These are phyloP conservation scores for Wickerhamomyces kurtzmanii DNA, from an alignment of 805 yeast species.

Conservation along the genomic window DNA sequence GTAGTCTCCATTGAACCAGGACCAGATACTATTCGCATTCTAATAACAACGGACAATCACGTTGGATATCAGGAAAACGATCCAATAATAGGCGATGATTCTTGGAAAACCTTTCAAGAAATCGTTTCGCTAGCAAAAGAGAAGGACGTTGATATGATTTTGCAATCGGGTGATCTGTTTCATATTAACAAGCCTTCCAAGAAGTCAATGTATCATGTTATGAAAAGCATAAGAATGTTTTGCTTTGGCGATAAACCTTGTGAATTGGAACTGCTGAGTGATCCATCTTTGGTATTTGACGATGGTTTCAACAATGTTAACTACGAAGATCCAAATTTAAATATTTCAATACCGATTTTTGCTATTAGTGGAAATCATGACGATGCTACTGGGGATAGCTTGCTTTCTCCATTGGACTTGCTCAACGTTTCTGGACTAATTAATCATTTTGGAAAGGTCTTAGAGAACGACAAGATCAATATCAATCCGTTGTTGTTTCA, in stretches of 20 bases:
- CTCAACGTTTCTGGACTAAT: conserved; percentile 72
- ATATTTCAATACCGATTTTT: conserved; percentile 83
- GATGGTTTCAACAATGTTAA: conserved; percentile 65
- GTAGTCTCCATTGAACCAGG: conserved; percentile 34
- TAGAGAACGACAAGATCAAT: conserved; percentile 63
- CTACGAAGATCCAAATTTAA: conserved; percentile 85
- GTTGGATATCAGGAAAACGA: conserved; percentile 90
- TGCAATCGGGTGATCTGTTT: conserved; percentile 91
- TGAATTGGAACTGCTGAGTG: conserved; percentile 74
- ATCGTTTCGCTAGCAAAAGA: conserved; percentile 61
- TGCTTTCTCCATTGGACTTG: conserved; percentile 80
- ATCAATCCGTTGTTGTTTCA: conserved; percentile 71
- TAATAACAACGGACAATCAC: conserved; percentile 92
- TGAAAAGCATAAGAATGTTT: conserved; percentile 54
- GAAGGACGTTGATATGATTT: conserved; percentile 74
- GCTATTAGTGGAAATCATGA: conserved; percentile 96
- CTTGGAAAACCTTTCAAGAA: conserved; percentile 83
- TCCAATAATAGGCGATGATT: conserved; percentile 83
- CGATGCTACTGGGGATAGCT: conserved; percentile 83
- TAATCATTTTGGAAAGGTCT: conserved; percentile 83
- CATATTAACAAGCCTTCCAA: conserved; percentile 86
- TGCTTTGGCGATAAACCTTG: conserved; percentile 87
- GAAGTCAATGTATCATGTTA: conserved; percentile 76
- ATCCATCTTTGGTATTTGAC: conserved; percentile 55
- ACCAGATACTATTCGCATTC: conserved; percentile 62